phyloP scores from a whole-genome alignment of 345 rosid genomes.

The Euphorbia lathyris region DNA sequence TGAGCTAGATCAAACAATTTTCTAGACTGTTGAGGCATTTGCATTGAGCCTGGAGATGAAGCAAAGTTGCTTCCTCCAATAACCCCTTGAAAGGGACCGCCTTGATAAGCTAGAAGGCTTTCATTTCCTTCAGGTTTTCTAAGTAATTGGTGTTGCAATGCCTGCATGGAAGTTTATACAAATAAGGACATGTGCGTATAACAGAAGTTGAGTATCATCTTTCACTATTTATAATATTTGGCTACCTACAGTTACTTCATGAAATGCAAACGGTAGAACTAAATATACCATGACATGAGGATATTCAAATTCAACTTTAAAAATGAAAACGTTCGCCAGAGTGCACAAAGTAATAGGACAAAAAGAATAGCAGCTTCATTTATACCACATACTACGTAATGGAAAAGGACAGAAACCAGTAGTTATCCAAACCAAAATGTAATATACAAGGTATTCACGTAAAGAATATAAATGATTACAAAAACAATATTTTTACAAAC shows the following conservation, averaged over 20 bases:
- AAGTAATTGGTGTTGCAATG: constrained; percentile 51
- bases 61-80: constrained; percentile 63
- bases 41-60: constrained; percentile 68
- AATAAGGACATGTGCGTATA: not conserved
- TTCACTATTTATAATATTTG: not conserved
- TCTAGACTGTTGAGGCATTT: constrained; percentile 75
- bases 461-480: not conserved
- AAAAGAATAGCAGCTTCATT: not conserved
- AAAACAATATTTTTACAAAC: not conserved
- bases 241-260: not conserved
- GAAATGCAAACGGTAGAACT: not conserved
- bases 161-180: constrained; percentile 35
- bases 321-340: not conserved
- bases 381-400: not conserved
- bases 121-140: constrained; percentile 79
- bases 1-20: constrained; percentile 72
- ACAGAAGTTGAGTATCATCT: not conserved
- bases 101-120: constrained; percentile 68
- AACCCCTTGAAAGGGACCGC: constrained; percentile 64
- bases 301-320: too few relatives aligned
- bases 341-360: constrained; percentile 3
- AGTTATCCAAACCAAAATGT: constrained; percentile 4
- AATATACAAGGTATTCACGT: not conserved
- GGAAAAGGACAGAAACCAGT: not conserved
- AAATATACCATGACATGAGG: not conserved